These are phyloP conservation scores for Ceratocystis eucalypticola DNA, from an alignment of 2,329 filamentous ascomycete species.

Conservation along the genomic window DNA sequence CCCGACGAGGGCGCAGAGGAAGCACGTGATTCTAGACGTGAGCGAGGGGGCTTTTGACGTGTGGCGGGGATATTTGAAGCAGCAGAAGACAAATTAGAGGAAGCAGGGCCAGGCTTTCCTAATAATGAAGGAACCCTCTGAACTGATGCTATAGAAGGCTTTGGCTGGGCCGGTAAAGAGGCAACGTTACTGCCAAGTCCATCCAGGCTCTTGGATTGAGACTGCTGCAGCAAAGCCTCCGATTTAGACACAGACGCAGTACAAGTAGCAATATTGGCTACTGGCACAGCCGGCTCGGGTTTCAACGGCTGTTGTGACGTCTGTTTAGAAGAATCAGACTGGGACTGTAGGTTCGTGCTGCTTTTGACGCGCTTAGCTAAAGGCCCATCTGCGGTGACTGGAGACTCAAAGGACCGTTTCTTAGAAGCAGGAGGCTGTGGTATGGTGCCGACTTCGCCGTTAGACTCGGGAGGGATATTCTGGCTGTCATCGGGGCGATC, in stretches of 20 bases:
- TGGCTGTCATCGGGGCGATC: conserved; percentile 18
- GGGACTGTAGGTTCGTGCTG: not conserved
- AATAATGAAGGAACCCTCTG: not conserved
- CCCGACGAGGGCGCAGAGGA: not conserved
- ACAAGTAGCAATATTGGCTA: not conserved
- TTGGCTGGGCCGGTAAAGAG: not conserved
- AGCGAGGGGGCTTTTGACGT: not conserved
- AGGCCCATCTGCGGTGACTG: conserved; percentile 40
- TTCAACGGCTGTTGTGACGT: not conserved
- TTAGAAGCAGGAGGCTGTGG: not conserved
- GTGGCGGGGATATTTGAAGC: not conserved
- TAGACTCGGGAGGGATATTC: conserved; percentile 22
- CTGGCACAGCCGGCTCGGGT: not conserved
- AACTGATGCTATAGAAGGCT: not conserved
- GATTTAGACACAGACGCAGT: not conserved
- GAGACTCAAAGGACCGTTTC: not conserved
- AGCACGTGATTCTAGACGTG: not conserved
- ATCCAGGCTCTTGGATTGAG: not conserved
- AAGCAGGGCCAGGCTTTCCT: not conserved
- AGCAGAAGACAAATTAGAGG: not conserved
- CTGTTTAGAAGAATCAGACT: not conserved
- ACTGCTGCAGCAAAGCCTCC: not conserved
- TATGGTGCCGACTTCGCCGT: not conserved
- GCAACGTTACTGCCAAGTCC: too few relatives aligned
- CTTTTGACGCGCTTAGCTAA: not conserved